Conservation (phyloP, 73 alveolate species). For the Symbiodinium natans region DNA sequence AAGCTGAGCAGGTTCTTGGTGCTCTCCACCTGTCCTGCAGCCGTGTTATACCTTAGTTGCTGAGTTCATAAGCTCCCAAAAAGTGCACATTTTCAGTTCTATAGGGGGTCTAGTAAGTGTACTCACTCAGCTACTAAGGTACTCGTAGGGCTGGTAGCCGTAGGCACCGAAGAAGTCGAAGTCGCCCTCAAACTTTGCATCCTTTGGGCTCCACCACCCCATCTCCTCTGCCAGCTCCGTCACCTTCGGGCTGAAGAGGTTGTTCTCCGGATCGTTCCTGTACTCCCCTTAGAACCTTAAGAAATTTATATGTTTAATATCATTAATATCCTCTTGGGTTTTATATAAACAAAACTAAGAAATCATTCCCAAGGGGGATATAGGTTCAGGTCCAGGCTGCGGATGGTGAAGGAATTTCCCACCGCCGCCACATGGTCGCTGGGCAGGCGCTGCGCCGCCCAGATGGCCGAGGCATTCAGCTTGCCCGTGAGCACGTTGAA, state of each 20-base stretch:
- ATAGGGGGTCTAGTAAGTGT: no score
- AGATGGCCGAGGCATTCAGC: conserved; percentile 67
- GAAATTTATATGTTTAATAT: no score
- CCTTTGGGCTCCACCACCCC: conserved; percentile 82
- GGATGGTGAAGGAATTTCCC: conserved; percentile 82
- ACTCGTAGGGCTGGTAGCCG: conserved; percentile 78
- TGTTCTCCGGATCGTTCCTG: conserved; percentile 82
- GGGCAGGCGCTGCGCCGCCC: conserved; percentile 88
- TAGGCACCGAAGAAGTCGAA: conserved; percentile 81
- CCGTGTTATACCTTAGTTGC: no score
- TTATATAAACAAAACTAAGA: no score
- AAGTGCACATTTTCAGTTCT: no score
- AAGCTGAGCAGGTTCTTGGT: conserved; percentile 21
- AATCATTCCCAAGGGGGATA: no score
- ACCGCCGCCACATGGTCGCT: conserved; percentile 81
- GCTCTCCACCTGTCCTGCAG: no score
- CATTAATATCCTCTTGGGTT: no score
- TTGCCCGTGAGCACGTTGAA: conserved; percentile 84
- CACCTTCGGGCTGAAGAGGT: conserved; percentile 67
- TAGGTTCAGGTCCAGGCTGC: no score
- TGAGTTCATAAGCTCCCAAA: no score
- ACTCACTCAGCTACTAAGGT: no score
- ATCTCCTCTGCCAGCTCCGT: conserved; percentile 47
- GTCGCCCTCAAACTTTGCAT: conserved; percentile 11
- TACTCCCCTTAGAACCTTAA: no score